Percentiles rank a stretch among this genome's conserved stretches.
phyloP scores from a whole-genome alignment of 352 stramenopile genomes.

The Phytopythium boreale region DNA sequence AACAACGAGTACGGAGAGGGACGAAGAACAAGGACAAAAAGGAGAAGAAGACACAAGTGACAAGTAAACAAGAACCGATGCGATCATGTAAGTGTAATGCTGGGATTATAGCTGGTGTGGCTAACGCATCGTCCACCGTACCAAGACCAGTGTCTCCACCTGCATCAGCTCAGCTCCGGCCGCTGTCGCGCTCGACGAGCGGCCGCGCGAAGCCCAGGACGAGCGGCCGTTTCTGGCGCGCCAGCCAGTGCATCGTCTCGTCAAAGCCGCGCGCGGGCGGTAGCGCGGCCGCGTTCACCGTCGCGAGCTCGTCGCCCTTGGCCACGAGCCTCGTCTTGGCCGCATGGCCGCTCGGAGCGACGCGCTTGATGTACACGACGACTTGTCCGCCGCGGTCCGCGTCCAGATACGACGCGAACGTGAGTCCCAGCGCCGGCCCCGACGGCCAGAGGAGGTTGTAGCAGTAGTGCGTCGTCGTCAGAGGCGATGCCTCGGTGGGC shows the following conservation, averaged over 20 bases:
- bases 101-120: not conserved
- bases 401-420: conserved; percentile 41
- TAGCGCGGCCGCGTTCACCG: conserved; percentile 34
- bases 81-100: not conserved
- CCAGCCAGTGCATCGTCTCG: conserved; percentile 31
- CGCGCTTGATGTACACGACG: conserved; percentile 43
- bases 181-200: conserved; percentile 24
- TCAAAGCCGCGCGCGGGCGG: conserved; percentile 27
- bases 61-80: conserved; percentile 4
- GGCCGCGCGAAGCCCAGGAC: conserved; percentile 39
- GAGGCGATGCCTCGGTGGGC: not conserved
- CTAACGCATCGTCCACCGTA: not conserved
- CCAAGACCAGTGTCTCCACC: not conserved
- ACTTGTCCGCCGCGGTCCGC: conserved; percentile 23
- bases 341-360: conserved; percentile 25
- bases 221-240: conserved; percentile 27
- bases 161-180: not conserved
- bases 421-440: conserved; percentile 30
- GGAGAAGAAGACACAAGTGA: not conserved
- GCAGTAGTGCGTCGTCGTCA: conserved; percentile 4
- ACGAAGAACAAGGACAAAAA: conserved; percentile 15
- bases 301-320: conserved; percentile 32
- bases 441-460: conserved; percentile 46
- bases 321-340: conserved; percentile 31
- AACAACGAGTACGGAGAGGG: not conserved